A percentile compares a stretch with the other conserved stretches of the same genome.
phyloP scores from a whole-genome alignment of 2,329 filamentous ascomycete species.

The Periconia sp. region DNA sequence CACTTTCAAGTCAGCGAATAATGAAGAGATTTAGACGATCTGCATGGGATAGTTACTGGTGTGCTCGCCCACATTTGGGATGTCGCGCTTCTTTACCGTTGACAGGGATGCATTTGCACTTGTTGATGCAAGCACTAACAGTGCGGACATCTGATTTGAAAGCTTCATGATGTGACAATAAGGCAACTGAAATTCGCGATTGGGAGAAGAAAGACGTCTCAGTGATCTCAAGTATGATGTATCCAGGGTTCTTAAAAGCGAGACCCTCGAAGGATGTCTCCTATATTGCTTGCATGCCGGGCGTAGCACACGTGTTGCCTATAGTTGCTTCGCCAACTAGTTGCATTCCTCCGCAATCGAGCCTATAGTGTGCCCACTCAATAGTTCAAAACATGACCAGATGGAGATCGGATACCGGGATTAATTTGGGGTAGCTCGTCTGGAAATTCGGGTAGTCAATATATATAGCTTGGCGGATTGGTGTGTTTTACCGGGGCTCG shows the following conservation, averaged over 20 bases:
- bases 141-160: not conserved
- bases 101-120: not conserved
- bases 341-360: not conserved
- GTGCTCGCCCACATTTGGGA: slow-evolving; percentile 6
- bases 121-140: slow-evolving; percentile 5
- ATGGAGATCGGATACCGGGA: not conserved
- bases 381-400: slow-evolving; percentile 1
- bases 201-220: no score
- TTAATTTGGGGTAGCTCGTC: slow-evolving; percentile 3
- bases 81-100: slow-evolving; percentile 2
- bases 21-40: no score
- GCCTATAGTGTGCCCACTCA: no score
- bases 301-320: not conserved
- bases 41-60: slow-evolving; percentile 12
- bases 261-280: no score
- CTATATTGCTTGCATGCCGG: no score
- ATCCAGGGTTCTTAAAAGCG: no score
- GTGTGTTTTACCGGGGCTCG: slow-evolving; percentile 1
- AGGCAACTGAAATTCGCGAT: not conserved
- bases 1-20: not conserved
- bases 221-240: no score
- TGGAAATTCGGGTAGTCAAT: slow-evolving; percentile 8
- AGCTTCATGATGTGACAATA: not conserved
- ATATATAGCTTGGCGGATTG: slow-evolving; percentile 8
- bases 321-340: not conserved